phyloP scores from a whole-genome alignment of 805 yeast species.

The Danielozyma ontarioensis region DNA sequence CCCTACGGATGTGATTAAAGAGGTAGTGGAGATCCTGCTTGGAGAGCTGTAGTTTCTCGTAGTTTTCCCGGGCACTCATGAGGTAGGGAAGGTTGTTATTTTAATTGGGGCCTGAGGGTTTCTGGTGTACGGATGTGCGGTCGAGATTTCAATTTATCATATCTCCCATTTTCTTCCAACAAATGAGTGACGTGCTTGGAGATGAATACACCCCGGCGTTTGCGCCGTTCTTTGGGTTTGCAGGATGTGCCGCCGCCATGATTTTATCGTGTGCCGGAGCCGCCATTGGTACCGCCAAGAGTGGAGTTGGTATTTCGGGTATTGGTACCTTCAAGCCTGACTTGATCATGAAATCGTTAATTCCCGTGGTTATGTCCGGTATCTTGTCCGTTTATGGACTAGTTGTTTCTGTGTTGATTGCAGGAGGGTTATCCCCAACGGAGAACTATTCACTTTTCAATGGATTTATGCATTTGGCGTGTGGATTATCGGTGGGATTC shows the following conservation, averaged over 20 bases:
- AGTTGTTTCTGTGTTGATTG: constrained; percentile 91
- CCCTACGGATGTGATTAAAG: constrained; percentile 37
- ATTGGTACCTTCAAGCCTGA: constrained; percentile 98
- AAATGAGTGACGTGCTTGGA: constrained; percentile 31
- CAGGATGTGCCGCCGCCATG: constrained; percentile 99
- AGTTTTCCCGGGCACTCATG: constrained; percentile 19
- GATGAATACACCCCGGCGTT: constrained; percentile 79
- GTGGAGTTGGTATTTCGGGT: constrained; percentile 99
- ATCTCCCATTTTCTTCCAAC: too few relatives aligned
- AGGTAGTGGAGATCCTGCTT: constrained; percentile 49
- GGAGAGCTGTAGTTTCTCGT: constrained; percentile 43
- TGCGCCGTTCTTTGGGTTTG: constrained; percentile 97
- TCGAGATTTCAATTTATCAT: too few relatives aligned
- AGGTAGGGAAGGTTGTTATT: not conserved
- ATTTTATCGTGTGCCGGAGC: constrained; percentile 99
- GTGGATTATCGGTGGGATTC: constrained; percentile 95
- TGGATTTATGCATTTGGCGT: constrained; percentile 97
- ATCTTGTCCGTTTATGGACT: constrained; percentile 97
- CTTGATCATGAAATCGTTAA: constrained; percentile 84
- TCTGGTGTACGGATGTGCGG: not conserved
- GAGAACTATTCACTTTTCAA: constrained; percentile 93
- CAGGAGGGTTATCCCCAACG: constrained; percentile 65
- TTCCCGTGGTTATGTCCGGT: constrained; percentile 99
- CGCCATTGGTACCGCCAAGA: constrained; percentile 97
- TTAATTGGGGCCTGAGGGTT: not conserved